Conservation (phyloP, 441 rosid species). For the Theobroma grandiflorum region DNA sequence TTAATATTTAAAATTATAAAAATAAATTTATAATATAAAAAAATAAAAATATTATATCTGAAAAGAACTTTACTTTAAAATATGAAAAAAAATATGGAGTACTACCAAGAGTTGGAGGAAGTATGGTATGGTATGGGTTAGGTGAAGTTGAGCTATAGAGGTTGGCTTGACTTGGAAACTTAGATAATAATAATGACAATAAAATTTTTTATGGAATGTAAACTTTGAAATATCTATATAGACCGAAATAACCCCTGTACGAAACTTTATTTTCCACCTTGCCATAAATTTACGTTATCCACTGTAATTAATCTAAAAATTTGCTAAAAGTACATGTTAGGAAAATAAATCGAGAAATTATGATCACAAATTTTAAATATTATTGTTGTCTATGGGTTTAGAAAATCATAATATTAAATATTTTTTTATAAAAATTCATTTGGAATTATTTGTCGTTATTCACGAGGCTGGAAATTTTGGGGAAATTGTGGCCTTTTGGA, state of each 20-base stretch:
- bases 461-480: not conserved
- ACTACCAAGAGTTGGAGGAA: not conserved
- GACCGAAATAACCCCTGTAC: not conserved
- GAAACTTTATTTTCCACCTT: not conserved
- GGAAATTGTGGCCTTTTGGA: not conserved
- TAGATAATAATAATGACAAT: not conserved
- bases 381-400: too few relatives aligned
- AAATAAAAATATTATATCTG: not conserved
- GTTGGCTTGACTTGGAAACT: conserved; percentile 5
- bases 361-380: too few relatives aligned
- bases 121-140: not conserved
- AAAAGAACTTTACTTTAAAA: not conserved
- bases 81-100: not conserved
- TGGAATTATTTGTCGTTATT: not conserved
- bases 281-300: not conserved
- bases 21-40: too few relatives aligned
- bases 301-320: too few relatives aligned
- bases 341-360: too few relatives aligned
- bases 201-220: not conserved
- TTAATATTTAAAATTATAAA: too few relatives aligned
- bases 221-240: not conserved
- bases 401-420: too few relatives aligned
- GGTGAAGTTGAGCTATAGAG: not conserved
- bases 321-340: too few relatives aligned
- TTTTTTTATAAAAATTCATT: too few relatives aligned